Evolutionary conservation across 495 filamentous ascomycete species (phyloP).

Genomic region (Cercophora sp.): DNA sequence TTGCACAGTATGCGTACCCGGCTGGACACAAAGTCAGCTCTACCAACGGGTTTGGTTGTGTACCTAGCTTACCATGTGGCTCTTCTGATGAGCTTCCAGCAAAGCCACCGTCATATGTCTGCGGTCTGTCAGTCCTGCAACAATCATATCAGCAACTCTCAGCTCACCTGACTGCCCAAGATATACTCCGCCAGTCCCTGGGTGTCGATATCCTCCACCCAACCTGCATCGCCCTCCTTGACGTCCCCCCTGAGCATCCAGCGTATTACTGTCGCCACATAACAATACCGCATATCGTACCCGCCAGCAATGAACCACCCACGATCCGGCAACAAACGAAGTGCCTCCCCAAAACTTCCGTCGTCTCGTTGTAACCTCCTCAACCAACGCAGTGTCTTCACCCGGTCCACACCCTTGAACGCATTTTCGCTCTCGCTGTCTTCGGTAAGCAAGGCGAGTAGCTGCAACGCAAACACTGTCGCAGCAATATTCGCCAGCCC

Average conservation of each 20-base stretch:
- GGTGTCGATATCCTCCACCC: conserved; percentile 70
- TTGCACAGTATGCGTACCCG: conserved; percentile 83
- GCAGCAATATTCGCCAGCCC: conserved; percentile 81
- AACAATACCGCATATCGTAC: conserved; percentile 82
- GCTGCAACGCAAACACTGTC: conserved; percentile 80
- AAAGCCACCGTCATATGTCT: conserved; percentile 92
- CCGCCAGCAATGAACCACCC: conserved; percentile 65
- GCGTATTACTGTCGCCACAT: conserved; percentile 72
- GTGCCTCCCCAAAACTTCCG: conserved; percentile 86
- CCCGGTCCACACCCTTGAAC: conserved; percentile 57
- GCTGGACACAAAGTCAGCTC: conserved; percentile 43
- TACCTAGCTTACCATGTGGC: conserved; percentile 66
- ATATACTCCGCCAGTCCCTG: conserved; percentile 67
- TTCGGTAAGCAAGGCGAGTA: conserved; percentile 71
- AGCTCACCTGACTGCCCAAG: conserved; percentile 39
- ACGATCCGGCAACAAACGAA: conserved; percentile 44
- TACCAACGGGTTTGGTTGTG: neutral
- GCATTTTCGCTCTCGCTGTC: conserved; percentile 47
- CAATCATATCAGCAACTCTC: too few relatives aligned
- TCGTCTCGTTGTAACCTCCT: conserved; percentile 71
- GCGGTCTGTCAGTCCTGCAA: too few relatives aligned
- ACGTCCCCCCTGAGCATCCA: conserved; percentile 69
- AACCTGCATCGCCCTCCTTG: conserved; percentile 48
- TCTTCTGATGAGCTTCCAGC: conserved; percentile 77
- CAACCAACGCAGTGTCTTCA: conserved; percentile 68